phyloP scores from a whole-genome alignment of 257 asterid genomes.

The Thymus quinquecostatus region DNA sequence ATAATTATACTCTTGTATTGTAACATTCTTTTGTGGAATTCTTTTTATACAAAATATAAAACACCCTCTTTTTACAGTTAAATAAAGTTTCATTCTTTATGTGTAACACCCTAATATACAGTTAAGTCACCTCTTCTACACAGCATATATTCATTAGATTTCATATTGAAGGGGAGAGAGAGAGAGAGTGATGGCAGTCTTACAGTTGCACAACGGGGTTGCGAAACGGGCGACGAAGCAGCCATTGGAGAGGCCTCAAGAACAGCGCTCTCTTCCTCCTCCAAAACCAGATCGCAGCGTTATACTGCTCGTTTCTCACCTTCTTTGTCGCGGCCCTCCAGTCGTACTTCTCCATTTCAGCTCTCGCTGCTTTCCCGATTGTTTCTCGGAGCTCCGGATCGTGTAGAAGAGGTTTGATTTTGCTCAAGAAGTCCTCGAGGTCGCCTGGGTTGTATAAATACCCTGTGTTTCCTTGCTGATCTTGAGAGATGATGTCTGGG shows the following conservation, averaged over 20 bases:
- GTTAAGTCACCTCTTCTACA: neutral
- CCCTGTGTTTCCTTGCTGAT: conserved; percentile 83
- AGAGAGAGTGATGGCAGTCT: neutral
- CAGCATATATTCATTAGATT: neutral
- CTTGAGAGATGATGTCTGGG: conserved; percentile 87
- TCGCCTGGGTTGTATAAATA: conserved; percentile 84
- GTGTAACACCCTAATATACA: neutral
- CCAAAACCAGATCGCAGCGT: conserved; percentile 95
- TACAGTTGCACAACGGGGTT: conserved; percentile 40
- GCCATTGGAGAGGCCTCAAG: conserved; percentile 72
- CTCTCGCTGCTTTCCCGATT: conserved; percentile 79
- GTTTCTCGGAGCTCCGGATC: conserved; percentile 64
- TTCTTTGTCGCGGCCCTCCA: conserved; percentile 94
- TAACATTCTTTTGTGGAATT: conserved; percentile 1
- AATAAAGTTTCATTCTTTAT: too few species aligned
- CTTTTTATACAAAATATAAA: conserved; percentile 9
- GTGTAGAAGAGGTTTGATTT: conserved; percentile 64
- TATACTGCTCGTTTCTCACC: conserved; percentile 85
- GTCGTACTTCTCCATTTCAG: conserved; percentile 84
- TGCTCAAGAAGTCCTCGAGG: conserved; percentile 83
- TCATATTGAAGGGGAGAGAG: neutral
- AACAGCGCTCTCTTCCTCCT: conserved; percentile 74
- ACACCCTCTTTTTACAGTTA: neutral
- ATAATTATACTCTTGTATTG: conserved; percentile 35
- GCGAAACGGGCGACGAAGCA: conserved; percentile 48